Evolutionary conservation across 164 flowering plant genomes (phyloP), one percentile per base, ranked within the genome.

Genomic region (Hamamelis virginiana): DNA sequence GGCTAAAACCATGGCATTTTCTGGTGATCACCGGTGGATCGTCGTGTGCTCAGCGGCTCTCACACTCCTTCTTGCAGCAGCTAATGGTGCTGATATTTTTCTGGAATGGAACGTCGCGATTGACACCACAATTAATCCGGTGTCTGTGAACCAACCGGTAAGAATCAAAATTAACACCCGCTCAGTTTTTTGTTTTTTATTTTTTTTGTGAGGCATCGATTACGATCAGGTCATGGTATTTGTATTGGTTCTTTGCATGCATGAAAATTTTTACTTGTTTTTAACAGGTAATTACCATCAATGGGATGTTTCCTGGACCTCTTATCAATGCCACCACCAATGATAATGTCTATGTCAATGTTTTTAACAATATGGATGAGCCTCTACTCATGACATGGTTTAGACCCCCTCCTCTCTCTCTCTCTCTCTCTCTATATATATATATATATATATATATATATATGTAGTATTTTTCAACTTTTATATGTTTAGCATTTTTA

Each of bases 241-340:
- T 18, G 55, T 41, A 18, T 1, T 28, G 47, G 14, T 1, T 15
- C 13, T 19, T 13, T 3, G 18, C 21, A 62, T 62, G 51, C 25
- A 4, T 62, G 13, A 0, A 13, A 41, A 47, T 9, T 43, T 46
- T 14, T 63, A 21, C 56, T 1, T 38, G 11, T 62, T 61, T 61
- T 70, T 51, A 11, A 53, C 78, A 91, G 92, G 89, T 89, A 18
- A 91, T 91, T 8, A 76, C 81, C 45, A 89, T 89, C 63, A 89
- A 91, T 67, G 90, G 85, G 10, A 59, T 73, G 86, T 88, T 88
- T 62, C 92, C 91, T 0, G 94, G 92, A 57, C 94, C 94, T 0
- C 77, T 86, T 3, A 77, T 91, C 75, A 91, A 88, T 53, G 72
- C 84, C 9, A 84, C 91, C 4, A 88, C 91, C 22, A 85, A 88